Conservation (phyloP, 192 early-diverging fungal genomes). For the Entomortierella parvispora region DNA sequence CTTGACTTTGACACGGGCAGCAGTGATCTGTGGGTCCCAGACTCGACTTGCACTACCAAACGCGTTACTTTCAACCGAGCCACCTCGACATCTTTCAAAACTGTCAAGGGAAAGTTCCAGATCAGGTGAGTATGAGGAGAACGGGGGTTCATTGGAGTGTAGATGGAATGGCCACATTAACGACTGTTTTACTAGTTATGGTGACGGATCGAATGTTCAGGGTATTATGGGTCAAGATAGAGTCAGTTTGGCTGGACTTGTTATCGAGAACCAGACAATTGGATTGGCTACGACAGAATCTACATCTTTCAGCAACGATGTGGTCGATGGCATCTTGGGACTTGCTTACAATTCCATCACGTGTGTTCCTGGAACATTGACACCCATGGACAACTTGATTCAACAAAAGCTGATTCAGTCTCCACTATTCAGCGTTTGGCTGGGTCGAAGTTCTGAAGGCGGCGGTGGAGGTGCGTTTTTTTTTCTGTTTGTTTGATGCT, state of each 20-base stretch:
- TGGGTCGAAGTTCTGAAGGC: constrained; percentile 55
- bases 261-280: constrained; percentile 67
- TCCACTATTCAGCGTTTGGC: constrained; percentile 71
- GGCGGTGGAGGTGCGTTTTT: constrained; percentile 57
- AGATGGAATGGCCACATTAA: not conserved
- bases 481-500: not conserved
- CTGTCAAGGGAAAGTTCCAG: constrained; percentile 35
- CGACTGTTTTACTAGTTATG: constrained; percentile 48
- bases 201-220: constrained; percentile 64
- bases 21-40: constrained; percentile 73
- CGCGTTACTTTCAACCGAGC: constrained; percentile 36
- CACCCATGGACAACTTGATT: constrained; percentile 68
- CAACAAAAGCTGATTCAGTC: constrained; percentile 63
- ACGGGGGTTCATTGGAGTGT: no score
- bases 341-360: constrained; percentile 65
- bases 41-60: constrained; percentile 28
- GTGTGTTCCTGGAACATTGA: constrained; percentile 52
- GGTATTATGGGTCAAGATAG: constrained; percentile 62
- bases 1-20: constrained; percentile 81
- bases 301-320: constrained; percentile 63
- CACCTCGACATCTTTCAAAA: constrained; percentile 25
- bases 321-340: constrained; percentile 74
- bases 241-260: constrained; percentile 67
- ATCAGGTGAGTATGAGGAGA: constrained; percentile 16
- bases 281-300: constrained; percentile 71